Conservation (phyloP, 352 stramenopile genomes). For the Pythium biforme region DNA sequence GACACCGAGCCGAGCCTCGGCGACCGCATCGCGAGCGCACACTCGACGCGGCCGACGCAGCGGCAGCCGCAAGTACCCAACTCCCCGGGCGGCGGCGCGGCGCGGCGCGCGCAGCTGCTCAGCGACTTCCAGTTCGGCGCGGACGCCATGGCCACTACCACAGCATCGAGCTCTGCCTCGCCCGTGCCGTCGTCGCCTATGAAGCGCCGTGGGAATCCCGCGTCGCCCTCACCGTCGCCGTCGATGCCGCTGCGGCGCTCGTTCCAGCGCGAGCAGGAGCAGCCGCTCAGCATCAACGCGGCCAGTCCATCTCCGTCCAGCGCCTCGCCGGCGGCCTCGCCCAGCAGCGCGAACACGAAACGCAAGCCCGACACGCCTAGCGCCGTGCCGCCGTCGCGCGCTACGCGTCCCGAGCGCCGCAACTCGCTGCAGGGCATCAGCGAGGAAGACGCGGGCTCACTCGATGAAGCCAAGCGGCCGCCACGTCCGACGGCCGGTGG, state of each 20-base stretch:
- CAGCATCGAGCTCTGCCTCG: not conserved
- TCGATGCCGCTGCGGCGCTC: slow-evolving; percentile 24
- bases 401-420: slow-evolving; percentile 17
- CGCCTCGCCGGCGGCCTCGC: slow-evolving; percentile 3
- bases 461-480: slow-evolving; percentile 14
- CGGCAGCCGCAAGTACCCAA: slow-evolving; percentile 5
- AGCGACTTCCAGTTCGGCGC: slow-evolving; percentile 44
- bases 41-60: slow-evolving; percentile 16
- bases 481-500: slow-evolving; percentile 16
- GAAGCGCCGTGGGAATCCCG: slow-evolving; percentile 21
- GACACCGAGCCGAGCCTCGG: slow-evolving; percentile 18
- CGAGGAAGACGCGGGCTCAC: slow-evolving; percentile 11
- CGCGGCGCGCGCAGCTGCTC: slow-evolving; percentile 26
- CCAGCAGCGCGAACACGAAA: slow-evolving; percentile 5
- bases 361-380: slow-evolving; percentile 32
- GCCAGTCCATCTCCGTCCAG: not conserved
- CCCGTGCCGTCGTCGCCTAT: slow-evolving; percentile 24
- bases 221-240: slow-evolving; percentile 1
- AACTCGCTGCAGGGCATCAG: slow-evolving; percentile 39
- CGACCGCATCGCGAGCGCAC: slow-evolving; percentile 22
- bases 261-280: slow-evolving; percentile 29
- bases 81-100: slow-evolving; percentile 7
- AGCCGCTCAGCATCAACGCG: slow-evolving; percentile 18
- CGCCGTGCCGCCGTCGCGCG: slow-evolving; percentile 8
- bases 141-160: slow-evolving; percentile 3